A percentile compares a stretch with the other conserved stretches of the same genome.
These are phyloP conservation scores for Hysterangium stoloniferum DNA, from an alignment of 768 basidiomycete genomes.

Conservation along the genomic window DNA sequence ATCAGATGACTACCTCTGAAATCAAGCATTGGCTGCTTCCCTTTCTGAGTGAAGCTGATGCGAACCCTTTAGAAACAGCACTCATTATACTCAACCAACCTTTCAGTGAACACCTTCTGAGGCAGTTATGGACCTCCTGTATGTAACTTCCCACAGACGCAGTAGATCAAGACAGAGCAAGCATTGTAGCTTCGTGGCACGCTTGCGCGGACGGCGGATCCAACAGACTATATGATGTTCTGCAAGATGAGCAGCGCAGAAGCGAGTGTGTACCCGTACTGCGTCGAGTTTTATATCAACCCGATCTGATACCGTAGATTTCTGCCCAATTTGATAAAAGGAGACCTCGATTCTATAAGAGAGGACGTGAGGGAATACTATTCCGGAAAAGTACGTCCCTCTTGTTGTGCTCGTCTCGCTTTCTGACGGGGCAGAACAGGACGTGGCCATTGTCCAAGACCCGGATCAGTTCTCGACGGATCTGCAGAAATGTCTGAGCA, in stretches of 20 bases:
- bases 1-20: not conserved
- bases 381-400: slow-evolving; percentile 38
- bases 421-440: slow-evolving; percentile 32
- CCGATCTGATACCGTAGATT: slow-evolving; percentile 36
- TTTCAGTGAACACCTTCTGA: slow-evolving; percentile 56
- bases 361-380: slow-evolving; percentile 70
- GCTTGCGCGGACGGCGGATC: slow-evolving; percentile 87
- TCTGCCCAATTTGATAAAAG: slow-evolving; percentile 82
- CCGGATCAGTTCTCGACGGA: slow-evolving; percentile 82
- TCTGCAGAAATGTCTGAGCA: slow-evolving; percentile 82
- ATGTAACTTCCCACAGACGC: slow-evolving; percentile 1
- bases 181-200: slow-evolving; percentile 32
- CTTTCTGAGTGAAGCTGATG: not conserved
- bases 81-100: slow-evolving; percentile 91
- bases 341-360: slow-evolving; percentile 87
- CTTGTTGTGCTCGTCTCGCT: not conserved
- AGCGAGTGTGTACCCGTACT: not conserved
- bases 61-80: slow-evolving; percentile 24
- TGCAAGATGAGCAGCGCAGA: slow-evolving; percentile 21
- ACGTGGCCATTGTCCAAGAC: slow-evolving; percentile 61
- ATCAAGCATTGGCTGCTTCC: not conserved
- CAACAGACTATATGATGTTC: slow-evolving; percentile 67
- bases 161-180: slow-evolving; percentile 23
- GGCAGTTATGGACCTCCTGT: slow-evolving; percentile 43
- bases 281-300: not conserved